A percentile compares a stretch with the other conserved stretches of the same genome.
Evolutionary conservation across 1,284 basidiomycete genomes (phyloP).

Genomic region (Boletus nobilissimus): DNA sequence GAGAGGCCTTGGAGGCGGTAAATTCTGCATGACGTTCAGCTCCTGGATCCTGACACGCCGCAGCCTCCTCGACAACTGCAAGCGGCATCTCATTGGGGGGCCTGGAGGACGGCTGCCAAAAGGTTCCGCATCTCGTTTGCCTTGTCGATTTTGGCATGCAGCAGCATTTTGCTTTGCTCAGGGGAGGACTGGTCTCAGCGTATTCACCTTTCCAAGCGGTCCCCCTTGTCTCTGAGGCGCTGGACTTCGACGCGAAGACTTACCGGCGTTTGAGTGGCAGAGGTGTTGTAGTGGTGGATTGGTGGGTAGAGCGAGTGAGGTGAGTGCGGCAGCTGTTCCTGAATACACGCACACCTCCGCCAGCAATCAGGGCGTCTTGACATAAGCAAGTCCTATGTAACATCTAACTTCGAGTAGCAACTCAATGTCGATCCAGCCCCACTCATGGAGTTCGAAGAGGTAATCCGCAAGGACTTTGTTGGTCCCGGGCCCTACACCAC

Average conservation of each 20-base stretch:
- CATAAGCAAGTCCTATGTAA: slow-evolving; percentile 32
- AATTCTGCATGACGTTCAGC: slow-evolving; percentile 38
- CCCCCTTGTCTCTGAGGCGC: slow-evolving; percentile 35
- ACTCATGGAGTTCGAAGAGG: slow-evolving; percentile 70
- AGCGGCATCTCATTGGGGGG: slow-evolving; percentile 47
- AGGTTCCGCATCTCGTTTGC: slow-evolving; percentile 46
- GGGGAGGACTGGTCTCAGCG: slow-evolving; percentile 30
- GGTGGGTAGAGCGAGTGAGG: slow-evolving; percentile 23
- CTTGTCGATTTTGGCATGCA: slow-evolving; percentile 36
- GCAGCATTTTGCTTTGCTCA: slow-evolving; percentile 28
- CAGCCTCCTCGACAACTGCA: slow-evolving; percentile 45
- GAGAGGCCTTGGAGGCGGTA: slow-evolving; percentile 44
- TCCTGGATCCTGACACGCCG: slow-evolving; percentile 38
- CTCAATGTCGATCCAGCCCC: slow-evolving; percentile 77
- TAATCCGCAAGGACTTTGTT: slow-evolving; percentile 71
- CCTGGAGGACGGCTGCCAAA: slow-evolving; percentile 41
- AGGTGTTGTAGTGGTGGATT: slow-evolving; percentile 29
- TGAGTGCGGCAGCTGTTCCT: slow-evolving; percentile 29
- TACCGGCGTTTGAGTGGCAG: slow-evolving; percentile 33
- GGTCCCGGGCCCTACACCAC: slow-evolving; percentile 65
- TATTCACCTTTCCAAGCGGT: slow-evolving; percentile 34
- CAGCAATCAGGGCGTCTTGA: slow-evolving; percentile 13
- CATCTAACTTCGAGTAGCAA: too few species aligned
- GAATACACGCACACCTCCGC: slow-evolving; percentile 13
- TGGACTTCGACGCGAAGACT: slow-evolving; percentile 37